Base-by-base conservation (phyloP, 2,329 filamentous ascomycete genomes). In the Alternaria angustiovoidea region DNA sequence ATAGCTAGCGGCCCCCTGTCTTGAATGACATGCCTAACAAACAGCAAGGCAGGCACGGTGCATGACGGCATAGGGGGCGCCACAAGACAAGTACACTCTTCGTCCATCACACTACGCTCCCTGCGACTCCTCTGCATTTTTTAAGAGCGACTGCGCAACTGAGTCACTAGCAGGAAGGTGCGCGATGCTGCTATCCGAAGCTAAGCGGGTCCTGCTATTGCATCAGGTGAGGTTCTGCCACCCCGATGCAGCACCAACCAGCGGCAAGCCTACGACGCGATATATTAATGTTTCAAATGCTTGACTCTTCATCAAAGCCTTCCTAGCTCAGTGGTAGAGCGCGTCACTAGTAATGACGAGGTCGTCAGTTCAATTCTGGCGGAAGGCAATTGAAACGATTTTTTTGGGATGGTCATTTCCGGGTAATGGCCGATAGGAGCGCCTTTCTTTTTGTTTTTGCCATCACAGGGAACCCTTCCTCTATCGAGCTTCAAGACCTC, bases 271-370 rank as follows among this genome's bases (percentile, higher is more conserved):
- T 22, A 18, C 14, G 4, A 28, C 22, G 20, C 42, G 22, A 30
- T 22, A n/a, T 44, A 56, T 61, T 49, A 59, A 42, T 14, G 12
- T 12, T 5, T n/a, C 5, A 18, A 38, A 57, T 9, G 26, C 5
- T 0, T 6, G 2, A 11, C 7, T 16, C 5, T 28, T 0, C 47
- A 57, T 53, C 48, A 7, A 47, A 44, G 69, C 69, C 69, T 67
- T 70, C 67, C 63, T 71, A 67, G 69, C 69, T 71, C 68, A 71
- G 69, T 71, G 69, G 69, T 71, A 71, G 68, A 71, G 69, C 69
- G 69, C 68, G 68, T 71, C 69, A 71, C 69, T 71, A 71, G 69
- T 71, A 71, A 70, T 71, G 69, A 71, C 68, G 68, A 71, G 69
- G 68, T 70, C 69, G 69, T 64, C 67, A 66, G 69, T 71, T 71